Conservation (phyloP, 176 grass and related monocot genomes). For the Triticum dicoccoides region DNA sequence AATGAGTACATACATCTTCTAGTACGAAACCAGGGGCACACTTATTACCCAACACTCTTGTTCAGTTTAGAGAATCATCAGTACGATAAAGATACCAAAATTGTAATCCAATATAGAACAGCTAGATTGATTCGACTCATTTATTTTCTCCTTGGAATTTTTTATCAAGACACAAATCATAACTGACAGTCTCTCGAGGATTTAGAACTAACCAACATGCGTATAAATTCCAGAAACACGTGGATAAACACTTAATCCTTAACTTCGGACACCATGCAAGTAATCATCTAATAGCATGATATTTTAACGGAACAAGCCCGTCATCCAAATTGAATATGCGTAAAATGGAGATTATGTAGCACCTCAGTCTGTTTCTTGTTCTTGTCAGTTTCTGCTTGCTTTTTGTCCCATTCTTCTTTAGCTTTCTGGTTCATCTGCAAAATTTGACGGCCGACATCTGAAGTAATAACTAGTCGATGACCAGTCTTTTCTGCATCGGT, state of each 20-base stretch:
- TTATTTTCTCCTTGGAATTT: background rate
- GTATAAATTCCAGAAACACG: background rate
- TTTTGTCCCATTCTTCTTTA: slow-evolving; percentile 96
- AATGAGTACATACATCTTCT: background rate
- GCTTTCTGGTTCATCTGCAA: slow-evolving; percentile 82
- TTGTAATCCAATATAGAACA: background rate
- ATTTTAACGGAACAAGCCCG: background rate
- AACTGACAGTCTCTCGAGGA: too few relatives aligned
- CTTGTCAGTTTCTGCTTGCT: slow-evolving; percentile 87
- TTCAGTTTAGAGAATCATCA: slow-evolving; percentile 3
- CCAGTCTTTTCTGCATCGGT: slow-evolving; percentile 83
- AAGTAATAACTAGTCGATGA: slow-evolving; percentile 80
- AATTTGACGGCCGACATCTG: slow-evolving; percentile 88
- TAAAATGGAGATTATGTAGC: slow-evolving; percentile 21
- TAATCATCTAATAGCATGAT: background rate
- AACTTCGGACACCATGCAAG: background rate
- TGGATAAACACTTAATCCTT: slow-evolving; percentile 1
- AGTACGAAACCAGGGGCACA: background rate
- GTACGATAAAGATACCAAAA: background rate
- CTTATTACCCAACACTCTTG: slow-evolving; percentile 4
- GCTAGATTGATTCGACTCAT: background rate
- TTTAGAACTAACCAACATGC: background rate
- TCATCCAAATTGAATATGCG: slow-evolving; percentile 2
- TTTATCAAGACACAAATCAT: background rate
- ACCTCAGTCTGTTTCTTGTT: slow-evolving; percentile 90